These are phyloP conservation scores for Ceratobasidium sp. DNA, from an alignment of 1,284 basidiomycete genomes.

Conservation along the genomic window DNA sequence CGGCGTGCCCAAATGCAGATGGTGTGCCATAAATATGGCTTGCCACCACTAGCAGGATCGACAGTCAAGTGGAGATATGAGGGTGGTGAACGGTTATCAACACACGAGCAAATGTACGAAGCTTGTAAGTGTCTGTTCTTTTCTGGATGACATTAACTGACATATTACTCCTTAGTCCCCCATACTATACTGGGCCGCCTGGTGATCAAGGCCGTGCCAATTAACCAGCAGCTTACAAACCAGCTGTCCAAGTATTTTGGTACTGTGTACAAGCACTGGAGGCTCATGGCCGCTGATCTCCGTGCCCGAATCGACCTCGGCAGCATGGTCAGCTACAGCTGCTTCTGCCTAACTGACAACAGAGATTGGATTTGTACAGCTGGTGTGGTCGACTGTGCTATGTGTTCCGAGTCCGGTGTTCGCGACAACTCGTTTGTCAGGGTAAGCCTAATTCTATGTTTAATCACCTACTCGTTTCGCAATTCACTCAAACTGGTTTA, in stretches of 20 bases:
- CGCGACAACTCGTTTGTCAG: slow-evolving; percentile 20
- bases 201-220: background rate
- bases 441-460: too few species aligned
- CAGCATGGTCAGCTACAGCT: background rate
- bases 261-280: background rate
- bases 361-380: slow-evolving; percentile 12
- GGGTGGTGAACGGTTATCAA: background rate
- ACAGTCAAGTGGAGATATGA: background rate
- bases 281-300: background rate
- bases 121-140: background rate
- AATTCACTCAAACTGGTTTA: too few species aligned
- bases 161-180: background rate
- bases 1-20: slow-evolving; percentile 50
- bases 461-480: too few species aligned
- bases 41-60: background rate
- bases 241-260: slow-evolving; percentile 30
- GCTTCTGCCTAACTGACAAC: background rate
- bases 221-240: background rate
- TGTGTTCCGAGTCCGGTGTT: background rate
- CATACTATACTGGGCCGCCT: background rate
- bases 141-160: background rate
- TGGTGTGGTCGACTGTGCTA: background rate
- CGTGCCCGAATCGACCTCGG: background rate
- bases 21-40: background rate
- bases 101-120: background rate